phyloP scores from a whole-genome alignment of 805 yeast genomes.

The Wickerhamiella vanderwaltii region DNA sequence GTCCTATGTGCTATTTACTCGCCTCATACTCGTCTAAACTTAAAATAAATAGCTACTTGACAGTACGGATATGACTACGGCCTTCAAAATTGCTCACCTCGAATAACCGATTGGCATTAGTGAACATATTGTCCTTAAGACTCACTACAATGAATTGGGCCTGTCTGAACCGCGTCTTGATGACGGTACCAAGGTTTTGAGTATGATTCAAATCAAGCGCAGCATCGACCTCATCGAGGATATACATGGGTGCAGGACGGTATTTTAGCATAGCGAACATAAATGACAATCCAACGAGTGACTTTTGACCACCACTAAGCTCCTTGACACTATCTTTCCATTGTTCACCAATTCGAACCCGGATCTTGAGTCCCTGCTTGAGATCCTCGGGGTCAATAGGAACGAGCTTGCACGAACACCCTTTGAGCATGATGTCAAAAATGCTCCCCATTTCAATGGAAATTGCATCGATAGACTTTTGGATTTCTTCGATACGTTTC shows the following conservation, averaged over 20 bases:
- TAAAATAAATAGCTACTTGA: no score
- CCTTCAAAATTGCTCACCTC: constrained; percentile 94
- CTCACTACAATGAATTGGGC: constrained; percentile 95
- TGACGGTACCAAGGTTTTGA: constrained; percentile 91
- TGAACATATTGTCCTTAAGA: constrained; percentile 94
- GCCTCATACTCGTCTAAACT: no score
- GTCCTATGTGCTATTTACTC: no score
- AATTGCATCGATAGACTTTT: constrained; percentile 77
- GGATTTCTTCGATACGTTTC: constrained; percentile 70
- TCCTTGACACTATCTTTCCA: constrained; percentile 96
- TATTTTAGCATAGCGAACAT: constrained; percentile 86
- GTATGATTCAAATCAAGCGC: constrained; percentile 95
- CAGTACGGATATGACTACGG: neutral
- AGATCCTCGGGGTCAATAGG: constrained; percentile 72
- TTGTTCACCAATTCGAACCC: constrained; percentile 76
- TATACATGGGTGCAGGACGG: constrained; percentile 98
- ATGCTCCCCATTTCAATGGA: constrained; percentile 81
- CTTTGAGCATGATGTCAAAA: constrained; percentile 78
- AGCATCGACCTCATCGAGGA: constrained; percentile 95
- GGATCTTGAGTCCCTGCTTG: constrained; percentile 81
- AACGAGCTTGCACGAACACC: constrained; percentile 78
- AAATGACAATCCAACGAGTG: constrained; percentile 81
- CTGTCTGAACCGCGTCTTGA: constrained; percentile 88
- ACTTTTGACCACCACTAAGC: constrained; percentile 93
- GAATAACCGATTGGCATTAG: constrained; percentile 90